Conservation (phyloP, 192 early-diverging fungal genomes). For the Linnemannia hyalina region DNA sequence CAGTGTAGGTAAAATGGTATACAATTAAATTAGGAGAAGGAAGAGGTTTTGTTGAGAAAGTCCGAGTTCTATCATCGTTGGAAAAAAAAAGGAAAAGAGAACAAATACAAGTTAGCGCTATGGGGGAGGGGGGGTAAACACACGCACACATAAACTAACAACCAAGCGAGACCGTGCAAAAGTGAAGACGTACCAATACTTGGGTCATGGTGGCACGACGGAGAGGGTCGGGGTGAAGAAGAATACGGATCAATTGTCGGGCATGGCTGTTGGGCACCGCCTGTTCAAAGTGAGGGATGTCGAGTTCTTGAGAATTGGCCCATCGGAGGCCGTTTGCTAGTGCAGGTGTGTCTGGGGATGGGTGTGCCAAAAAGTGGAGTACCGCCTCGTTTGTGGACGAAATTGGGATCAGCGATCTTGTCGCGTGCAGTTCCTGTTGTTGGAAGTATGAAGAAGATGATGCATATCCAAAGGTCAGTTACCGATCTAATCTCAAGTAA, state of each 20-base stretch:
- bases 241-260: slow-evolving; percentile 50
- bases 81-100: background rate
- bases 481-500: background rate
- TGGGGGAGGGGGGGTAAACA: background rate
- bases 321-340: slow-evolving; percentile 60
- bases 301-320: slow-evolving; percentile 51
- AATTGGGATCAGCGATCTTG: slow-evolving; percentile 53
- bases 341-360: slow-evolving; percentile 56
- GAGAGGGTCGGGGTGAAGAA: slow-evolving; percentile 57
- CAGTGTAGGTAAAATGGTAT: background rate
- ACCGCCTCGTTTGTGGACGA: slow-evolving; percentile 55
- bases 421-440: slow-evolving; percentile 57
- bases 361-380: slow-evolving; percentile 61
- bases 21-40: background rate
- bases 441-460: background rate
- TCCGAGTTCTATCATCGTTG: background rate
- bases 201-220: slow-evolving; percentile 48
- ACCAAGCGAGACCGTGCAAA: background rate
- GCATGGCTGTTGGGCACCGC: slow-evolving; percentile 47
- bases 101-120: background rate
- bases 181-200: slow-evolving; percentile 48
- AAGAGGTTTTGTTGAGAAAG: background rate
- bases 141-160: background rate
- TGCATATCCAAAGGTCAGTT: background rate
- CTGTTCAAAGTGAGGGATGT: slow-evolving; percentile 59